Base-by-base conservation (phyloP, 2,329 filamentous ascomycete species). In the Monosporascus sp. region DNA sequence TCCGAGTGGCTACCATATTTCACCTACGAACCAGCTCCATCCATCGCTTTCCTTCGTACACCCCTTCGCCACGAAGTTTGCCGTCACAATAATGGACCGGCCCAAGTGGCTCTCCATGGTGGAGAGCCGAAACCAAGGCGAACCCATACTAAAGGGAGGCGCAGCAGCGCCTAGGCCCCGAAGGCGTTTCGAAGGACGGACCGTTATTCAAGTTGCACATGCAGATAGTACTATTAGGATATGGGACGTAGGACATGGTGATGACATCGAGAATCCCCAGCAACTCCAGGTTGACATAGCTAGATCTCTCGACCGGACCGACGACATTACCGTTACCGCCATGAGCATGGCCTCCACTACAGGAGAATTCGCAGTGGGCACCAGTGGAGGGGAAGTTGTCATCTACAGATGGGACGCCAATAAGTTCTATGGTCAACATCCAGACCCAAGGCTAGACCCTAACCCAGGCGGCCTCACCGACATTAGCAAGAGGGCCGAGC, bases 331-430 rank as follows among this genome's bases (percentile, higher is more conserved):
- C 47, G 81, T 97, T 9, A 86, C 87, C 0, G 76, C 82, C n/a
- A 87, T 93, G 72, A 91, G 87, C 48, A 84, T 97, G 74, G 85
- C 89, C 2, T 81, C 86, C n/a, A 79, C 77, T 37, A 93, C 90
- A 5, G 90, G 88, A 49, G 94, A 99, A 69, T 79, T 97, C 40
- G 91, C 86, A 4, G 88, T 88, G 24, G 94, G 94, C 6, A 85
- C 93, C 4, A 79, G 79, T 54, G 85, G 82, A 37, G 94, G 94
- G n/a, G 94, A 99, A 69, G 78, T 95, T 1, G 81, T 91, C 1
- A 75, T 97, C 16, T 97, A 93, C 67, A 80, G 89, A 60, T 97
- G 93, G 91, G 90, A 86, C n/a, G 76, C 77, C 27, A 97, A 97
- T 68, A 80, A 82, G 53, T 82, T 82, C 55, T 84, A 81, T 58